These are phyloP conservation scores for Crucihimalaya himalaica DNA, from an alignment of 345 rosid genomes.

Conservation along the genomic window DNA sequence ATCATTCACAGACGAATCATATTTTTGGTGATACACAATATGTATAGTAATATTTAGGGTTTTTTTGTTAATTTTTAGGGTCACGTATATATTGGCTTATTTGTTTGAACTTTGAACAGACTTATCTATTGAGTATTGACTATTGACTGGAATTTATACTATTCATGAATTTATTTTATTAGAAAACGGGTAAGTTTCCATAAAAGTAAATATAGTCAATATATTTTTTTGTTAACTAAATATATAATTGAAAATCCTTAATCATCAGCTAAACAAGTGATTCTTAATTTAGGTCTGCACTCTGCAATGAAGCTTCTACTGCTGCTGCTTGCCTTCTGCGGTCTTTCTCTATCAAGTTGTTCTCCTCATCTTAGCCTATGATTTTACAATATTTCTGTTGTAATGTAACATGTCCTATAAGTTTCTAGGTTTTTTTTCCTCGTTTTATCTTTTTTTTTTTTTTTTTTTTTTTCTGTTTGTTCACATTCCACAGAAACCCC, in stretches of 20 bases:
- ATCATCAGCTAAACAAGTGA: neutral
- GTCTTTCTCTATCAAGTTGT: constrained; percentile 33
- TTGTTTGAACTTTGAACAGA: no score
- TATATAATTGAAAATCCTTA: neutral
- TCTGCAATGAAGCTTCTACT: constrained; percentile 26
- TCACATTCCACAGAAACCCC: neutral
- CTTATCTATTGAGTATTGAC: neutral
- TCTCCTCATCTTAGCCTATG: constrained; percentile 9
- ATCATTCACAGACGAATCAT: no score
- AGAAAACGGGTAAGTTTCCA: no score
- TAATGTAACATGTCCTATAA: neutral
- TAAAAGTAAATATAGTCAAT: neutral
- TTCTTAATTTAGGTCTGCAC: neutral
- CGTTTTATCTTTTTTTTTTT: no score
- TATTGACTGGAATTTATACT: neutral
- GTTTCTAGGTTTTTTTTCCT: neutral
- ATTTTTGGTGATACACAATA: no score
- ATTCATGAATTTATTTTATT: neutral
- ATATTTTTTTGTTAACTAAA: neutral
- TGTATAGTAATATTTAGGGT: no score
- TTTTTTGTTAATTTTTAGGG: no score
- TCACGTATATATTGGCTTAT: no score
- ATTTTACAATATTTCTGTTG: neutral
- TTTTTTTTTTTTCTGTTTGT: neutral
- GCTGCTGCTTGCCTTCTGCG: constrained; percentile 25